These are phyloP conservation scores for Yamadazyma atlantica DNA, from an alignment of 1,139 yeast species.

Conservation along the genomic window DNA sequence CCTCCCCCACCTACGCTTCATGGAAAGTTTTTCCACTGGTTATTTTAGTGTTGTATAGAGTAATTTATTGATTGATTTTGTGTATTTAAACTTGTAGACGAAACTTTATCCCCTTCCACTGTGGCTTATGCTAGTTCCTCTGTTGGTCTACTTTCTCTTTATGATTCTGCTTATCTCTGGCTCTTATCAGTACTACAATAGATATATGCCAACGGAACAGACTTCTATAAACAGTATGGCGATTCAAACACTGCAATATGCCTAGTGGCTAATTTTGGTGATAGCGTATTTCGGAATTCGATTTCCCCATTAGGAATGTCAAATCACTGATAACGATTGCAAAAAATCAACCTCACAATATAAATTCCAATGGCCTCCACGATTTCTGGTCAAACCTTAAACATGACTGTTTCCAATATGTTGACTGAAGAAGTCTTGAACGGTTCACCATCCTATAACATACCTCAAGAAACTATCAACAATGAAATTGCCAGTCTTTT, in stretches of 20 bases:
- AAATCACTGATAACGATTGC: constrained; percentile 3
- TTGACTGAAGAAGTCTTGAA: constrained; percentile 16
- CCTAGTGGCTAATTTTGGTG: too few relatives aligned
- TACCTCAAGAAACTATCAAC: constrained; percentile 24
- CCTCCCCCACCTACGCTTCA: neutral
- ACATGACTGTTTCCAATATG: neutral
- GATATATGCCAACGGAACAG: too few relatives aligned
- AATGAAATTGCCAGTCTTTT: constrained; percentile 22
- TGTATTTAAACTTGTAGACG: too few relatives aligned
- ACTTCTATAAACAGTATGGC: too few relatives aligned
- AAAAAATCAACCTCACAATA: too few relatives aligned
- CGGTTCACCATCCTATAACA: constrained; percentile 11
- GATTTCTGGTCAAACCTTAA: neutral
- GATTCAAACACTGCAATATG: too few relatives aligned
- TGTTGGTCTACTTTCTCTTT: too few relatives aligned
- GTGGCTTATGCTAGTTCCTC: too few relatives aligned
- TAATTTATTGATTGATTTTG: neutral
- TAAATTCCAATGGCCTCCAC: too few relatives aligned
- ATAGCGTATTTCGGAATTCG: neutral
- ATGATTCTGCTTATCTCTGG: too few relatives aligned
- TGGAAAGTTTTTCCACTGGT: constrained; percentile 1
- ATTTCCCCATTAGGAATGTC: neutral
- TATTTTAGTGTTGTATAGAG: constrained; percentile 1
- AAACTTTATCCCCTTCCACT: too few relatives aligned
- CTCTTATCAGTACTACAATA: too few relatives aligned